phyloP scores from a whole-genome alignment of 2,329 filamentous ascomycete genomes.

The Alternaria solani region DNA sequence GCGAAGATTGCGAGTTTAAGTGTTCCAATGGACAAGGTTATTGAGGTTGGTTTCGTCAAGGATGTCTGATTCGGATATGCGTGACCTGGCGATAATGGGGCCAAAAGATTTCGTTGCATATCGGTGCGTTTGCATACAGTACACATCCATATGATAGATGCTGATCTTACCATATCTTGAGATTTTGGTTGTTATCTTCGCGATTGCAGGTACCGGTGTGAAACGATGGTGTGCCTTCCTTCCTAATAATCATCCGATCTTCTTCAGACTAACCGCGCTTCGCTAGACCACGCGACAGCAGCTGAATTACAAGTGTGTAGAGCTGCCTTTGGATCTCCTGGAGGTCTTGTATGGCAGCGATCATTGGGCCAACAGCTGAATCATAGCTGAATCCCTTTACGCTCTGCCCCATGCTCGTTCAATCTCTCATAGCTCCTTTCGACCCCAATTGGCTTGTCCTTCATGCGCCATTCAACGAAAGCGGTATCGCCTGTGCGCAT shows the following conservation, averaged over 20 bases:
- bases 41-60: conserved; percentile 75
- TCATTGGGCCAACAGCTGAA: background rate
- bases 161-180: background rate
- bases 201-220: background rate
- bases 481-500: background rate
- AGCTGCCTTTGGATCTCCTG: no score
- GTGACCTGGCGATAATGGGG: background rate
- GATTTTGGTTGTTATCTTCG: background rate
- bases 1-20: conserved; percentile 71
- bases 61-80: conserved; percentile 59
- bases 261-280: background rate
- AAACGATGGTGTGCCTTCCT: background rate
- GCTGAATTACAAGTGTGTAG: no score
- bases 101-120: background rate
- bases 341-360: no score
- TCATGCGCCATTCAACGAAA: background rate
- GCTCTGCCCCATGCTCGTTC: background rate
- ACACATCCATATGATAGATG: no score
- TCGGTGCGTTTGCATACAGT: background rate
- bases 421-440: background rate
- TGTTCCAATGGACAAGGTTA: conserved; percentile 66
- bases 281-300: background rate
- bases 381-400: background rate
- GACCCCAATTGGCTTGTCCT: background rate
- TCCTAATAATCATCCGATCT: no score